Evolutionary conservation across 2,329 filamentous ascomycete species (phyloP), one percentile per base, ranked within the genome.

Genomic region (Fusarium sp.): DNA sequence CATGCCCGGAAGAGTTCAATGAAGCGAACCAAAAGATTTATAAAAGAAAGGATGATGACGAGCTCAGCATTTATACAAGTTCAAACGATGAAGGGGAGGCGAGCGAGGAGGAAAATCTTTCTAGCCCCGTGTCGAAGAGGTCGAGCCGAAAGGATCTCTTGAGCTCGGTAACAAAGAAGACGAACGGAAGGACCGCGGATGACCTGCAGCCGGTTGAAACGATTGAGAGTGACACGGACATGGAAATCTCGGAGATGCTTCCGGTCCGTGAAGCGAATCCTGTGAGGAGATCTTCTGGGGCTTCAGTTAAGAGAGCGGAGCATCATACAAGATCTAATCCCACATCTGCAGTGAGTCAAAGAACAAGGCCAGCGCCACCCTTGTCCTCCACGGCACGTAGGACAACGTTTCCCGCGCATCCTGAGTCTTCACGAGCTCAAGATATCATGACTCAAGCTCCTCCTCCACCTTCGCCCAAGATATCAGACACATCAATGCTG

Each of bases 1-100:
- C 67, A 6, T 83, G 83, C 31, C 74, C 77, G 0, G 68, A 77
- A 3, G 76, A 81, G 48, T 77, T 78, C 8, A 69, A 67, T 16
- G 54, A 64, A 6, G 72, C 65, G 14, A 72, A 48, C 10, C 37
- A 49, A 21, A 62, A 55, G n/a, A 49, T 71, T 18, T 45, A 13
- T 26, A 63, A 74, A n/a, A 42, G 46, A 13, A 42, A 41, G 14
- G 53, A 57, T 19, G 62, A 58, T 11, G 67, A 63, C 28, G 55
- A 48, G 13, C 8, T 63, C 5, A 62, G 42, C 25, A 63, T 69
- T n/a, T 71, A 71, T 31, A 69, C 67, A n/a, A 70, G 67, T 26
- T 65, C 64, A 37, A 63, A 64, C 8, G 44, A 45, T 19, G 64
- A 65, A 13, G 52, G 31, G 25, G 63, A 43, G 5, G 30, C 41